Conservation (phyloP, 768 basidiomycete genomes). For the Suillus decipiens region DNA sequence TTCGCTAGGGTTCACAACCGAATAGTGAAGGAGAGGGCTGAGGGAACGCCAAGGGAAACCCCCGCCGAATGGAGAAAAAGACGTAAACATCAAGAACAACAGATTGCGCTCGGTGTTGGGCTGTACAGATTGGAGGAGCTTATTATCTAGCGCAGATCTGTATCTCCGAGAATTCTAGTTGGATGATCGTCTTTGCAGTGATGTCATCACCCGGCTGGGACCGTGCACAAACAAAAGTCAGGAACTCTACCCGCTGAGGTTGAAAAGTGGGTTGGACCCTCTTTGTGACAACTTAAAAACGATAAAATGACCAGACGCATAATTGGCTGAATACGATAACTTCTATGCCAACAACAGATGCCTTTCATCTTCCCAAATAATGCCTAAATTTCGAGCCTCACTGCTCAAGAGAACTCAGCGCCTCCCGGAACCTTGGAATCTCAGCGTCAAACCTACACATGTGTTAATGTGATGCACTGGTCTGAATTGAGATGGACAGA, state of each 20-base stretch:
- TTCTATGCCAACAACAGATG: not conserved
- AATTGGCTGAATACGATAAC: too few relatives aligned
- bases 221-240: conserved; percentile 27
- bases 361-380: not conserved
- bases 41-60: conserved; percentile 33
- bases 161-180: not conserved
- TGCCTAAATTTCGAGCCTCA: not conserved
- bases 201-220: too few relatives aligned
- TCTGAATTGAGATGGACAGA: conserved; percentile 9
- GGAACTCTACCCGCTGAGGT: not conserved
- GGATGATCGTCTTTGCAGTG: not conserved
- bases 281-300: too few relatives aligned
- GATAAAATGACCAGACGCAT: too few relatives aligned
- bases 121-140: conserved; percentile 60
- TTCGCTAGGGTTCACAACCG: conserved; percentile 60
- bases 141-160: conserved; percentile 40
- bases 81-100: conserved; percentile 52
- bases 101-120: not conserved
- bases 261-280: not conserved
- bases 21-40: conserved; percentile 43
- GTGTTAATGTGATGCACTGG: not conserved
- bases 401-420: not conserved
- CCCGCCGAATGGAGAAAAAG: conserved; percentile 52
- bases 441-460: conserved; percentile 24
- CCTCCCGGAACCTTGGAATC: conserved; percentile 14